Conservation (phyloP, 2,329 filamentous ascomycete species). For the Fusarium proliferatum region DNA sequence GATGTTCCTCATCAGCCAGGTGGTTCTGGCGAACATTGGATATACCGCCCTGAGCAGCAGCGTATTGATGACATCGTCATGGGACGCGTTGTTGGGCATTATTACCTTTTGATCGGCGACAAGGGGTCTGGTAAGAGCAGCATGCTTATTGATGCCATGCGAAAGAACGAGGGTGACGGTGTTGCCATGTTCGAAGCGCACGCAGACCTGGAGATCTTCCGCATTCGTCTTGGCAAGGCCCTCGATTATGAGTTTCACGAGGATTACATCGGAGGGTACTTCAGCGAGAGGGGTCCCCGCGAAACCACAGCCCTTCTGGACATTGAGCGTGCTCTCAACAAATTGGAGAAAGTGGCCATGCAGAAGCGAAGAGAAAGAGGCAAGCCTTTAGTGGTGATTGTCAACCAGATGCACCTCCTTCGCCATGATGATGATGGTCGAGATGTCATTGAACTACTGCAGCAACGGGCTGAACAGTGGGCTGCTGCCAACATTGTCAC, state of each 20-base stretch:
- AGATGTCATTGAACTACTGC: conserved; percentile 91
- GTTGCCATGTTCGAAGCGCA: conserved; percentile 97
- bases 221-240: conserved; percentile 90
- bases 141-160: conserved; percentile 96
- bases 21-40: conserved; percentile 69
- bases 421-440: conserved; percentile 93
- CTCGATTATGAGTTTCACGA: conserved; percentile 97
- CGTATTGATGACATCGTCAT: conserved; percentile 85
- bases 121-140: conserved; percentile 97
- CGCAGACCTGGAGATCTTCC: conserved; percentile 93
- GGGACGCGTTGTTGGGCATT: conserved; percentile 80
- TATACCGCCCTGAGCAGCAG: conserved; percentile 82
- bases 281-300: conserved; percentile 91
- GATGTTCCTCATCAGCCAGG: conserved; percentile 60
- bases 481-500: conserved; percentile 91
- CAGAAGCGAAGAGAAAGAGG: conserved; percentile 69
- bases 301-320: conserved; percentile 93
- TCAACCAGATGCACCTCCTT: conserved; percentile 93
- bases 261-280: conserved; percentile 96
- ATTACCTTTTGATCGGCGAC: conserved; percentile 91
- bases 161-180: conserved; percentile 87
- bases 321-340: conserved; percentile 97
- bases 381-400: conserved; percentile 86
- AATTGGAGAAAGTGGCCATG: conserved; percentile 94
- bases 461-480: conserved; percentile 97